Base-by-base conservation (phyloP, 2,329 filamentous ascomycete species). In the Calonectria naviculata region DNA sequence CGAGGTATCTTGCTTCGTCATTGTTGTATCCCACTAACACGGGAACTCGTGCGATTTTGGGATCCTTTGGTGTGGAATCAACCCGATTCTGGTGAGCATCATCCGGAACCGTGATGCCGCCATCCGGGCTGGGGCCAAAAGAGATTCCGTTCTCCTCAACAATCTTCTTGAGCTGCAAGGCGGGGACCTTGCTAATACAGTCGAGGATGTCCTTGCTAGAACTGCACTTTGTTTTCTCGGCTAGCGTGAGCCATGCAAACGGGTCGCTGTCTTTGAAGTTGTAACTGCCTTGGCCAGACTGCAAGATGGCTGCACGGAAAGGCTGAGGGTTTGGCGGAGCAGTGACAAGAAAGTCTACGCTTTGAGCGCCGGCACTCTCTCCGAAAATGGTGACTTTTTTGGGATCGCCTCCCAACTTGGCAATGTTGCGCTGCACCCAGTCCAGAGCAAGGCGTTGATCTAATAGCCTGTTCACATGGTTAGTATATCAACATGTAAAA, bases 291-390 rank as follows among this genome's bases (percentile, higher is more conserved):
- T 74, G 74, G 1, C 76, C 73, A 0, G 80, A 81, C 21, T 80
- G 69, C 19, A 81, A 54, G 31, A 79, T 80, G n/a, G 79, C 78
- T 0, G 71, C 79, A 1, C 72, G 71, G 34, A 81, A 81, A 8
- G 80, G 80, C 1, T 80, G 36, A 3, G 79, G 80, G 0, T 74
- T 47, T 0, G 80, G 79, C 0, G 81, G 81, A 41, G 74, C 65
- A 0, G 75, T 76, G 12, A 81, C 34, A 1, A 81, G 76, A 5
- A 65, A 64, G n/a, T 80, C 76, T 0, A 91, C 89, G 0, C 89
- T 91, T 42, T 90, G 92, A 85, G 5, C 87, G 2, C 89, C 88
- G 0, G 88, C 87, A 1, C 85, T 88, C 80, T 90, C 87, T 28
- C 87, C 88, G 81, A 85, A 88, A 34, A 90, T 80, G 2, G 85